Evolutionary conservation across 352 stramenopile species (phyloP), one percentile per base, ranked within the genome.

Genomic region (Globisporangium solare): DNA sequence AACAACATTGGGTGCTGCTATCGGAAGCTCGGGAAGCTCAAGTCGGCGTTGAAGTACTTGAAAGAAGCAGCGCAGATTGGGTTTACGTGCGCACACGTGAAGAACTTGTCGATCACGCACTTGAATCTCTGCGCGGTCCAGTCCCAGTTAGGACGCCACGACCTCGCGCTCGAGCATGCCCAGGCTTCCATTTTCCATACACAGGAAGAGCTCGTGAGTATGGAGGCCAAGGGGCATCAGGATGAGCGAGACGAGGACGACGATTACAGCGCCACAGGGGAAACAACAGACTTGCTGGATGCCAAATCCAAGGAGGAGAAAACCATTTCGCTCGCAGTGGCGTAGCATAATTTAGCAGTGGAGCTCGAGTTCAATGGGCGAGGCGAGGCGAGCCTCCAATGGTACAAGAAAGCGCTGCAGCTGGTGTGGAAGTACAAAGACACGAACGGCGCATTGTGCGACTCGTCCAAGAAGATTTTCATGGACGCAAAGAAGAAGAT

Each of bases 1-100:
- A 92, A 92, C 56, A 92, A 90, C 59, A 76, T 92, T 18, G 83
- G 79, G 18, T 90, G 83, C 58, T 90, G 79, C 50, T 92, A 90
- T 61, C 83, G 83, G 5, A 92, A 88, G 40, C 60, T 92, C 15
- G 74, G 73, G 20, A 87, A 89, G 52, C 67, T 89, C 8, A 82
- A 85, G 54, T 85, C 79, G 1, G 79, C 83, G 15, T 62, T 90
- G 13, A 86, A 88, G 57, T 92, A 90, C 64, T 54, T 92, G 6
- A 73, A 88, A 42, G 76, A 88, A 35, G 83, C 83, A 6, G 78
- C 80, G 10, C 75, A 76, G 51, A 66, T 92, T n/a, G 83, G 83
- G 10, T 71, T 75, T 0, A 54, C 66, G 5, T 73, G 74, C 13
- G 61, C 71, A 0, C 66, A 87, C 31, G 78, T 92, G 24, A 78